Base-by-base conservation (phyloP, 768 basidiomycete species). In the Dioszegia aurantiaca region DNA sequence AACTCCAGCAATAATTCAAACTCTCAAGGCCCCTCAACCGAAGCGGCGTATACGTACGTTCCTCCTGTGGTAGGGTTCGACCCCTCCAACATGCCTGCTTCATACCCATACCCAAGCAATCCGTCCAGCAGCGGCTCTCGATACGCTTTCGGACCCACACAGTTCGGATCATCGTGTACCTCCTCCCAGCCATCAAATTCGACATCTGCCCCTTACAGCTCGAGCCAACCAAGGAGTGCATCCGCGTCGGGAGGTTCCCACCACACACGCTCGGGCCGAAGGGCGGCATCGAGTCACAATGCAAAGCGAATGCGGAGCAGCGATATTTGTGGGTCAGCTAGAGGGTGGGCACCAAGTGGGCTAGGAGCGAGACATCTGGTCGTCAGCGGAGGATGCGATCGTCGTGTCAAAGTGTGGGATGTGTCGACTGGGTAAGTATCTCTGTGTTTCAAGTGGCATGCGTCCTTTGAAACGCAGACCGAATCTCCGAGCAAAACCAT, bases 351-450 rank as follows among this genome's bases (percentile, higher is more conserved):
- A 0, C 89, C 93, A 71, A 84, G 85, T 1, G 84, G 51, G 17
- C 4, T 53, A 16, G 51, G 51, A 27, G 8, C 36, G 37, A 39
- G 84, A 47, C 80, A 89, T 6, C 79, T 95, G 4, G 84, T 94
- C 19, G 87, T 98, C 23, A 91, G 87, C 59, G 93, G 89, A 1
- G 93, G 92, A 4, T 95, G 94, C 68, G 94, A 99, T 71, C 87
- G 92, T 65, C 83, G 84, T 43, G 78, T 99, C n/a, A 81, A 87
- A 33, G 89, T 99, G 0, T 97, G 93, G 93, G 90, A 95, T 70
- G 83, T 87, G 6, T 81, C 83, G 49, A 85, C 88, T 17, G 92
- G 92, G 87, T 93, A 69, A 46, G 85, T 73, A n/a, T n/a, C 11
- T 30, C 19, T 21, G 33, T 33, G 6, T 33, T 14, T 33, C 33